phyloP scores from a whole-genome alignment of 176 grass and related monocot genomes.

The Puya raimondii region DNA sequence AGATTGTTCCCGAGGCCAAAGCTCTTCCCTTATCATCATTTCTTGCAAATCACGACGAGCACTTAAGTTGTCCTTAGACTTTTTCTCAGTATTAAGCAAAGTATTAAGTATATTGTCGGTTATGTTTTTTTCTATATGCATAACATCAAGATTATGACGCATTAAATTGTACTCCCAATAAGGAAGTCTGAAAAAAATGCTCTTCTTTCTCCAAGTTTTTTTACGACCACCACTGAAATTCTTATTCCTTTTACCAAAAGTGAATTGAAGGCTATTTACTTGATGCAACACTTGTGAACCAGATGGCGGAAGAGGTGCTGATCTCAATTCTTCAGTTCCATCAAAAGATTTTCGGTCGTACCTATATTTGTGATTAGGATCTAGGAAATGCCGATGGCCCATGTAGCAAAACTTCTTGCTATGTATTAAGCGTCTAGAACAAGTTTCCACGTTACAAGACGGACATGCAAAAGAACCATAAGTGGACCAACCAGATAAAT shows the following conservation, averaged over 20 bases:
- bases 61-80: slow-evolving; percentile 15
- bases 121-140: too few species aligned
- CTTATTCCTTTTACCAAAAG: slow-evolving; percentile 1
- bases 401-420: slow-evolving; percentile 9
- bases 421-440: not conserved
- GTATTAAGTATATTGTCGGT: not conserved
- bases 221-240: not conserved
- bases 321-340: not conserved
- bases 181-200: too few species aligned
- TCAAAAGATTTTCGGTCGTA: slow-evolving; percentile 4
- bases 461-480: slow-evolving; percentile 14
- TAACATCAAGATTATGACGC: too few species aligned
- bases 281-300: not conserved
- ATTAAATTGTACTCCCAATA: too few species aligned
- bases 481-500: slow-evolving; percentile 3
- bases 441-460: slow-evolving; percentile 9
- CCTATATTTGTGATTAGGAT: not conserved
- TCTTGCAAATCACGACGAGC: slow-evolving; percentile 16
- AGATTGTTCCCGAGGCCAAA: not conserved
- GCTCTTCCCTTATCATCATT: slow-evolving; percentile 8
- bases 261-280: not conserved
- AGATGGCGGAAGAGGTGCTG: not conserved
- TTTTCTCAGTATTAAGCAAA: slow-evolving; percentile 1
- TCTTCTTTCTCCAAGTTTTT: slow-evolving; percentile 7
- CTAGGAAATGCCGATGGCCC: slow-evolving; percentile 10